Conservation (phyloP, 768 basidiomycete genomes). For the Russula olivacea region DNA sequence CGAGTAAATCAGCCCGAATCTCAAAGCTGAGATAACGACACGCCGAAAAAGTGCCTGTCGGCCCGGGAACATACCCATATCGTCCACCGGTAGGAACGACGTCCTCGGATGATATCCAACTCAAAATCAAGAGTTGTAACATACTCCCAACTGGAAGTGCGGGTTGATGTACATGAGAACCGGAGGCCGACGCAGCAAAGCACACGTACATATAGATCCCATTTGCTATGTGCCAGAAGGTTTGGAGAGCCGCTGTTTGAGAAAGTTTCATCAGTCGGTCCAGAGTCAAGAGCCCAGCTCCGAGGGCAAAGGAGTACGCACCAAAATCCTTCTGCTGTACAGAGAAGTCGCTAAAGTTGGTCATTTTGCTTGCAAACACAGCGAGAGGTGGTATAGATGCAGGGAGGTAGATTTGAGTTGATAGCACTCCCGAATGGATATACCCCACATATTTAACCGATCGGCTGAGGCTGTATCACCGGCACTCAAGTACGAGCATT, state of each 20-base stretch:
- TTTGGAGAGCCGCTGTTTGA: not conserved
- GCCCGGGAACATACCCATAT: constrained; percentile 12
- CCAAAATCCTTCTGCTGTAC: not conserved
- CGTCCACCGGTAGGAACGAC: constrained; percentile 8
- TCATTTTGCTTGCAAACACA: no score
- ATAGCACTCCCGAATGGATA: not conserved
- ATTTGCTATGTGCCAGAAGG: not conserved
- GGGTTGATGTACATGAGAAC: not conserved
- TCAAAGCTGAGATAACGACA: not conserved
- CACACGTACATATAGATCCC: constrained; percentile 1
- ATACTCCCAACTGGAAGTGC: not conserved
- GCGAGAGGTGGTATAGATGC: no score
- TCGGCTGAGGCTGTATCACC: no score
- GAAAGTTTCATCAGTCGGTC: not conserved
- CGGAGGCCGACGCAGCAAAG: not conserved
- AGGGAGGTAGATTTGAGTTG: no score
- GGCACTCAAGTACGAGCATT: no score
- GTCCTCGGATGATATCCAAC: not conserved
- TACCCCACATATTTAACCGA: not conserved
- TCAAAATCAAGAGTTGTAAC: not conserved
- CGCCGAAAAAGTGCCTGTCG: not conserved
- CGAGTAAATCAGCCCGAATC: no score
- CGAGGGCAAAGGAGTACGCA: not conserved
- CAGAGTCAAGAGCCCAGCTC: not conserved
- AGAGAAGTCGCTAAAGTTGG: no score